Base-by-base conservation (phyloP, 2,329 filamentous ascomycete genomes). In the Apiospora hydei region DNA sequence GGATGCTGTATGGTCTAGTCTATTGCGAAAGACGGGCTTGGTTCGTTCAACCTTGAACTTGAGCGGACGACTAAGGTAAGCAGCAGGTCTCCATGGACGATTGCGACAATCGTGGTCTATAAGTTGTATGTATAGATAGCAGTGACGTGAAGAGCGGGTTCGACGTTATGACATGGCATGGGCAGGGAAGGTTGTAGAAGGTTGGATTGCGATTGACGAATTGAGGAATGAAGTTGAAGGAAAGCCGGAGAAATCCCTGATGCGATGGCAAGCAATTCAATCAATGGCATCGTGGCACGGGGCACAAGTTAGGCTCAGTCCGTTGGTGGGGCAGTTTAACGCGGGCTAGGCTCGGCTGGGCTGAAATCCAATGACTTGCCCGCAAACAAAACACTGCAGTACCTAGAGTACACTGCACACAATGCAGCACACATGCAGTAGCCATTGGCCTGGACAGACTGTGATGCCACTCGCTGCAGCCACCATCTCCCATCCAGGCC, bases 231-330 rank as follows among this genome's bases (percentile, higher is more conserved):
- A 64, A 41, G 57, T 64, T 41, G 34, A 64, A 64, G 57, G 34
- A 38, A 64, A 41, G 57, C 57, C 34, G 57, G 57, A 64, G 57
- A 64, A 64, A 64, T 64, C 30, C 57, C n/a, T 64, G 57, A 64
- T 64, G 57, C 57, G 57, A 64, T 64, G 30, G 47, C 46, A 49
- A 38, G 3, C 34, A 38, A 38, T 38, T 38, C 34, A n/a, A n/a
- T n/a, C 34, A 5, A 38, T 24, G 49, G 57, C 57, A 64, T 61
- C 57, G 57, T 64, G 57, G 57, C 57, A 64, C 57, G 57, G 57
- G 57, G 21, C 57, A 41, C 57, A 64, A 64, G 57, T 41, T 34
- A 64, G 57, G 57, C 34, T 14, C 57, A 64, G 57, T 64, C 57
- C 18, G 34, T 3, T 34, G 21, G 57, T 64, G 57, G 57, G 57